phyloP scores from a whole-genome alignment of 2,329 filamentous ascomycete genomes.

The Parafenestella ontariensis region DNA sequence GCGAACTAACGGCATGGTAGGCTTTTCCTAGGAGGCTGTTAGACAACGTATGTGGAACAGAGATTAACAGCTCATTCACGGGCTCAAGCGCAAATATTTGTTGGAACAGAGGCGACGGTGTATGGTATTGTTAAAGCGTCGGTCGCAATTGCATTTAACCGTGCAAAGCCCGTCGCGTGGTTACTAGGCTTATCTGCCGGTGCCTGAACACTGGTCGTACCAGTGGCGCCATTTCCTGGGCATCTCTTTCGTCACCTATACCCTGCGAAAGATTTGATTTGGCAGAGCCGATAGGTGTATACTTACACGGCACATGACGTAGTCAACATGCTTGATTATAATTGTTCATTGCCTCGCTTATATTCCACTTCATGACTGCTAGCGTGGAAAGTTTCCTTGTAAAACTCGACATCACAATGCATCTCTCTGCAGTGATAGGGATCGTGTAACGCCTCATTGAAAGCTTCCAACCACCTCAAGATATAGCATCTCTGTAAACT shows the following conservation, averaged over 20 bases:
- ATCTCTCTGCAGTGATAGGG: neutral
- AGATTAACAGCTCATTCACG: too few species aligned
- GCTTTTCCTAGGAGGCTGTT: neutral
- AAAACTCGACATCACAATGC: neutral
- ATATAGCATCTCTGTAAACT: neutral
- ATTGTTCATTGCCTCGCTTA: too few species aligned
- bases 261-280: neutral
- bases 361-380: too few species aligned
- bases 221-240: too few species aligned
- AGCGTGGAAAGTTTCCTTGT: neutral
- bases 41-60: too few species aligned
- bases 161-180: neutral
- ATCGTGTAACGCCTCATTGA: neutral
- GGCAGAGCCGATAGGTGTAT: neutral
- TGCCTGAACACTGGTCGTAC: constrained; percentile 5
- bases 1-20: constrained; percentile 41
- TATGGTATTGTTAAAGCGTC: neutral
- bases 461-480: neutral
- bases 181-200: constrained; percentile 18
- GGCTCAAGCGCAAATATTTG: too few species aligned
- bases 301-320: too few species aligned
- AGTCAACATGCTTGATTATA: too few species aligned
- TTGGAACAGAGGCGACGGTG: neutral
- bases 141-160: constrained; percentile 4
- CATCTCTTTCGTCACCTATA: neutral